Base-by-base conservation (phyloP, 2,329 filamentous ascomycete genomes). In the Talaromyces sp. region DNA sequence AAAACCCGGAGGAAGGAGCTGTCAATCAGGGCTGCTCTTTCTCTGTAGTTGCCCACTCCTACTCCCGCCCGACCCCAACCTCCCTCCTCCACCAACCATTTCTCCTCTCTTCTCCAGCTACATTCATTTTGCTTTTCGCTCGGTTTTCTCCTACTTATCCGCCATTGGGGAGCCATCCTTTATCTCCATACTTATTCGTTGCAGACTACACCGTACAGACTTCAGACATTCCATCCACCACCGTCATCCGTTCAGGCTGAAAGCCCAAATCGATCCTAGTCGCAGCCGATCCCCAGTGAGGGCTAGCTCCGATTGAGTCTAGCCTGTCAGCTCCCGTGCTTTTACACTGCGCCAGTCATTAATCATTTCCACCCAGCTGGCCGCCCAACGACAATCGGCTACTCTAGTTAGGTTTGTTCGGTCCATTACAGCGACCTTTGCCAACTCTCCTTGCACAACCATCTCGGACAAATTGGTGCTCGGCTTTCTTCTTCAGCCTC, bases 61-160 rank as follows among this genome's bases (percentile, higher is more conserved):
- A 11, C 19, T 25, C 49, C 52, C 52, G 33, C 31, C 52, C 52
- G 19, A 56, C 52, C 52, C 52, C 33, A 56, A 33, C 49, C 49
- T 52, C 49, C 22, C 33, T 33, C 31, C 27, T 31, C 27, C 27
- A 22, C 52, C 52, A 37, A 56, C 52, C 10, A 56, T 39, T 22
- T 9, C 33, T 37, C 52, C 52, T 10, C 33, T 56, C 52, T 22
- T 56, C 35, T 37, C 19, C 7, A 9, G 19, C 37, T 54, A 5
- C 33, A 25, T 45, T n/a, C 25, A 17, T 45, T 43, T 33, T 64
- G 19, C 41, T 35, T 35, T 49, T 31, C 54, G 37, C 50, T 59
- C 65, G 62, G 57, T 59, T 63, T 58, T 67, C 67, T 64, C 61
- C 68, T 65, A 66, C 62, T 60, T 63, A 52, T 52, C 41, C 49